Evolutionary conservation across 768 basidiomycete species (phyloP).

Genomic region (Xerocomellus dryophilus): DNA sequence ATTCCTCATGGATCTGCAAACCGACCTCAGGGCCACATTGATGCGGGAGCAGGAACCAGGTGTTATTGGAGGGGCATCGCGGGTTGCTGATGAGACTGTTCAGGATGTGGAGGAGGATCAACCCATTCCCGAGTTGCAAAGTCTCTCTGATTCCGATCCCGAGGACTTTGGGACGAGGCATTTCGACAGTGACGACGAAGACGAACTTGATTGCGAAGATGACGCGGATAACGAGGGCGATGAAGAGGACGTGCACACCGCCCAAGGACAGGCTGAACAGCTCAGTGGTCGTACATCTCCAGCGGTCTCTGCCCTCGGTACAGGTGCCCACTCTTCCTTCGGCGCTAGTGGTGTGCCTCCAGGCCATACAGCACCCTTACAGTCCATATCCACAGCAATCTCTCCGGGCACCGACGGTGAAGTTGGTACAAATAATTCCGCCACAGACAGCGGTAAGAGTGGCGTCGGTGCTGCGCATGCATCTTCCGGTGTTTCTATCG

Average conservation of each 20-base stretch:
- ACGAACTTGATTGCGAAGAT: conserved; percentile 30
- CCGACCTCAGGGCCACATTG: conserved; percentile 64
- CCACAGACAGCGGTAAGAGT: conserved; percentile 6
- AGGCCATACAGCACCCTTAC: conserved; percentile 1
- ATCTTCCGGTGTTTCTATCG: conserved; percentile 3
- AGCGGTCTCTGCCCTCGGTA: conserved; percentile 22
- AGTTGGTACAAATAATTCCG: background rate
- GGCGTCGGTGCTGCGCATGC: background rate
- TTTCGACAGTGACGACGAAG: conserved; percentile 22
- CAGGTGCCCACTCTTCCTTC: conserved; percentile 9
- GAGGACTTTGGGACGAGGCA: conserved; percentile 21
- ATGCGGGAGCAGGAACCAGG: conserved; percentile 35
- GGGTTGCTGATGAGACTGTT: conserved; percentile 4
- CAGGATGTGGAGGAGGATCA: conserved; percentile 19
- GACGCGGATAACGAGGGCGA: conserved; percentile 29
- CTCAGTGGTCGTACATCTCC: conserved; percentile 27
- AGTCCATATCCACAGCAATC: conserved; percentile 10
- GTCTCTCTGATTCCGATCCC: conserved; percentile 27
- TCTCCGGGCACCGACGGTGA: background rate
- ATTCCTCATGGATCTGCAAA: conserved; percentile 75
- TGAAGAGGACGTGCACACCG: conserved; percentile 24
- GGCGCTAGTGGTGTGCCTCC: background rate
- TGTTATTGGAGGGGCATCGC: conserved; percentile 3
- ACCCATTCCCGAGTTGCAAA: conserved; percentile 25
- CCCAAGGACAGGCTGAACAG: conserved; percentile 10